A percentile compares a stretch with the other conserved stretches of the same genome.
Conservation (phyloP, 2,329 filamentous ascomycete genomes). For the Apiospora kogelbergensis region DNA sequence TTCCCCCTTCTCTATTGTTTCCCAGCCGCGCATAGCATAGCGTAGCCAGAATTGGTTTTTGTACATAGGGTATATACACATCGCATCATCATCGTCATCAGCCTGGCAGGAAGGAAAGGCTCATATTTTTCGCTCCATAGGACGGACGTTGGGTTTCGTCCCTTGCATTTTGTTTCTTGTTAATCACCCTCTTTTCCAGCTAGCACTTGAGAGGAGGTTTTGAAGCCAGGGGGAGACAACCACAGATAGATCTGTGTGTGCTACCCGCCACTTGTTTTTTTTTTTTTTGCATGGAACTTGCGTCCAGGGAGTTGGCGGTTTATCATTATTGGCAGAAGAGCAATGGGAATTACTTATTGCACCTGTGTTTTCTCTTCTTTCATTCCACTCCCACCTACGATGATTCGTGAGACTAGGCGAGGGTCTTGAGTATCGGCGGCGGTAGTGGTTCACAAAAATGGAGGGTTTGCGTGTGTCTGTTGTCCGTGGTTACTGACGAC, state of each 20-base stretch:
- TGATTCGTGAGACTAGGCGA: background rate
- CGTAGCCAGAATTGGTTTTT: constrained; percentile 7
- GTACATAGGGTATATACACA: constrained; percentile 8
- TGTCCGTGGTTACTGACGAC: background rate
- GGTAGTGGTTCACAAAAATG: background rate
- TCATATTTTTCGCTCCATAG: background rate
- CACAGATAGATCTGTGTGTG: background rate
- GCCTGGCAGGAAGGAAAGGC: background rate
- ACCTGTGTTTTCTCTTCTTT: background rate
- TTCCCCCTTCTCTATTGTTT: background rate
- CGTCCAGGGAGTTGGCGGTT: background rate
- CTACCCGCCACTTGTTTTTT: background rate
- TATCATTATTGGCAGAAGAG: background rate
- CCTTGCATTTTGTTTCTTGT: background rate
- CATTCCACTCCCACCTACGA: background rate
- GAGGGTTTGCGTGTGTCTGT: background rate
- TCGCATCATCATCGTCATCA: background rate
- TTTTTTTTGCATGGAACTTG: background rate
- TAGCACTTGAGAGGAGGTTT: background rate
- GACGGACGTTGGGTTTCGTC: background rate
- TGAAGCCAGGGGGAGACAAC: background rate
- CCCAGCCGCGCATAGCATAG: constrained; percentile 2
- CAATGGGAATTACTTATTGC: background rate
- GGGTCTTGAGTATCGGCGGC: background rate
- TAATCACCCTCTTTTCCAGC: background rate